Evolutionary conservation across 768 basidiomycete species (phyloP), one percentile per base, ranked within the genome.

Genomic region (Stropharia rugosoannulata): DNA sequence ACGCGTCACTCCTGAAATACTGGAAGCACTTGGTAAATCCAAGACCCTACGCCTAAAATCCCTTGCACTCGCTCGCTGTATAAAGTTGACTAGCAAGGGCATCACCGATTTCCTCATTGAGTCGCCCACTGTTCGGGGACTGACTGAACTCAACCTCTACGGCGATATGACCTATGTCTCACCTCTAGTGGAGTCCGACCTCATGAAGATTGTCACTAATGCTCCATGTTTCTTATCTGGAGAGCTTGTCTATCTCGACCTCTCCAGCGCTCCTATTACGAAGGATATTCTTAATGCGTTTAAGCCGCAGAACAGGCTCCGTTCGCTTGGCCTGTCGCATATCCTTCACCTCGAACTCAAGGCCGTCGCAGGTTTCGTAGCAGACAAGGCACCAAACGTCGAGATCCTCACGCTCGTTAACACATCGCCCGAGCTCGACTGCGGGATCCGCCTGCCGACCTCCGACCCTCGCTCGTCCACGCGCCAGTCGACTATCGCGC

Each of bases 281-380:
- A 69, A 74, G 43, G 75, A 80, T 7, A 70, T 87, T 6, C 70
- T 87, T 13, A 74, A 77, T 9, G 66, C 73, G 1, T 85, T 85
- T 65, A 78, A 79, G 15, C 71, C 84, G 6, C 93, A 93, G 68
- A 85, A 84, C 2, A 78, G 78, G 42, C 77, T 99, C 25, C 86
- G 95, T 53, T 94, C 93, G 16, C 77, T 98, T 38, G 96, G 97
- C 5, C 80, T 99, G 22, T 95, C 93, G 7, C 86, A 93, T 69
- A 91, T 97, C 55, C 83, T 90, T 5, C 66, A 76, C 27, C 79
- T 98, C 35, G 77, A 82, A 41, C 74, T 98, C 25, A 75, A 75
- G 18, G 80, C 75, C 5, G 76, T 98, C 52, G 72, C 87, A 6
- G 72, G 80, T 12, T 95, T 98, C 71, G 60, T 98, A 47, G 70